A percentile compares a stretch with the other conserved stretches of the same genome.
These are phyloP conservation scores for Boechera divaricarpa DNA, from an alignment of 345 rosid genomes.

Conservation along the genomic window DNA sequence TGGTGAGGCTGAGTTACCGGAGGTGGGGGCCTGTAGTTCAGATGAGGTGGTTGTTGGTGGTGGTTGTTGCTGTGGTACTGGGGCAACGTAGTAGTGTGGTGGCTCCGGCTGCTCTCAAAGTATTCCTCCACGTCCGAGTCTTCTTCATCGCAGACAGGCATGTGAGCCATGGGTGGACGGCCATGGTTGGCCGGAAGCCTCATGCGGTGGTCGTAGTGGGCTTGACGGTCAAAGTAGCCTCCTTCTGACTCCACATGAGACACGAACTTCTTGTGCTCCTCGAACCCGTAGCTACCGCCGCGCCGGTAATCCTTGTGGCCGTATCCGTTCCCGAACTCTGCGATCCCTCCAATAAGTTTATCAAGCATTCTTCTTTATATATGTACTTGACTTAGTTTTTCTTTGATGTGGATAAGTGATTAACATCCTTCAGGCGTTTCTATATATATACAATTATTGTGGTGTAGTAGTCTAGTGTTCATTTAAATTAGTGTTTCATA, in stretches of 20 bases:
- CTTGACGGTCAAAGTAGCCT: slow-evolving; percentile 33
- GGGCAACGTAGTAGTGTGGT: slow-evolving; percentile 17
- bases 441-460: slow-evolving; percentile 27
- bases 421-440: slow-evolving; percentile 1
- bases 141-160: slow-evolving; percentile 34
- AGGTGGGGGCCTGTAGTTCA: slow-evolving; percentile 32
- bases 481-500: not conserved
- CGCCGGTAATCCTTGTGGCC: not conserved
- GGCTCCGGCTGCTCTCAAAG: not conserved
- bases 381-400: slow-evolving; percentile 10
- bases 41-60: slow-evolving; percentile 27
- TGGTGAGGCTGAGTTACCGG: slow-evolving; percentile 26
- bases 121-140: slow-evolving; percentile 38
- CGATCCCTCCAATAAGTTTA: not conserved
- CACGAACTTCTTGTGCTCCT: slow-evolving; percentile 37
- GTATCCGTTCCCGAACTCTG: not conserved
- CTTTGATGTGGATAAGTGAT: slow-evolving; percentile 24
- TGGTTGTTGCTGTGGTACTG: slow-evolving; percentile 2
- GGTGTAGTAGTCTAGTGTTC: not conserved
- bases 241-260: slow-evolving; percentile 30
- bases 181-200: slow-evolving; percentile 39
- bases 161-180: slow-evolving; percentile 41
- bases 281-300: slow-evolving; percentile 9
- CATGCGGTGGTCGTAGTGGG: slow-evolving; percentile 21
- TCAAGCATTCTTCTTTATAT: slow-evolving; percentile 41